Evolutionary conservation across 2,329 filamentous ascomycete species (phyloP).

Genomic region (Botrytis porri): DNA sequence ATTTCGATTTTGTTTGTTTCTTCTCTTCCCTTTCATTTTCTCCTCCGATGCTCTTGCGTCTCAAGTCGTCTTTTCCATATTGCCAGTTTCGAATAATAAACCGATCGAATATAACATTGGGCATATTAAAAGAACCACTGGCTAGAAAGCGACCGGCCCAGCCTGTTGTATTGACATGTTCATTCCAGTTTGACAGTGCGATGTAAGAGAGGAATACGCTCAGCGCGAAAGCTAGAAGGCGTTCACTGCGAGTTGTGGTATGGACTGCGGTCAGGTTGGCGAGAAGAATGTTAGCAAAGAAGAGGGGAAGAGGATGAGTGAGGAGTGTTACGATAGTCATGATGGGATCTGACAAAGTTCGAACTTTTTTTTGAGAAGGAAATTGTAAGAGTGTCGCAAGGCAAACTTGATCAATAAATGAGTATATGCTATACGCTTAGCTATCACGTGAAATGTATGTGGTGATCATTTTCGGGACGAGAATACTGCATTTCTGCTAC

Average conservation of each 20-base stretch:
- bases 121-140: background rate
- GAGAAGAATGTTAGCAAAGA: background rate
- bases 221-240: background rate
- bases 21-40: background rate
- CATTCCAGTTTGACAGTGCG: background rate
- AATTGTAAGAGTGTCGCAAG: background rate
- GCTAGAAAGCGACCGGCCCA: background rate
- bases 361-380: no score
- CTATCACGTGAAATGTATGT: background rate
- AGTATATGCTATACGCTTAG: background rate
- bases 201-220: background rate
- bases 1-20: background rate
- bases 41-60: no score
- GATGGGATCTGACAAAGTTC: background rate
- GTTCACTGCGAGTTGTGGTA: background rate
- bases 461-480: background rate
- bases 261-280: background rate
- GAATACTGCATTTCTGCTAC: background rate
- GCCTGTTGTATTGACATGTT: background rate
- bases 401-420: background rate
- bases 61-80: background rate
- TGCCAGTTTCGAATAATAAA: background rate
- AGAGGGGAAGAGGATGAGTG: background rate
- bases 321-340: background rate
- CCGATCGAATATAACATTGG: background rate